These are phyloP conservation scores for Salix koriyanagi DNA, from an alignment of 345 rosid genomes.

Conservation along the genomic window DNA sequence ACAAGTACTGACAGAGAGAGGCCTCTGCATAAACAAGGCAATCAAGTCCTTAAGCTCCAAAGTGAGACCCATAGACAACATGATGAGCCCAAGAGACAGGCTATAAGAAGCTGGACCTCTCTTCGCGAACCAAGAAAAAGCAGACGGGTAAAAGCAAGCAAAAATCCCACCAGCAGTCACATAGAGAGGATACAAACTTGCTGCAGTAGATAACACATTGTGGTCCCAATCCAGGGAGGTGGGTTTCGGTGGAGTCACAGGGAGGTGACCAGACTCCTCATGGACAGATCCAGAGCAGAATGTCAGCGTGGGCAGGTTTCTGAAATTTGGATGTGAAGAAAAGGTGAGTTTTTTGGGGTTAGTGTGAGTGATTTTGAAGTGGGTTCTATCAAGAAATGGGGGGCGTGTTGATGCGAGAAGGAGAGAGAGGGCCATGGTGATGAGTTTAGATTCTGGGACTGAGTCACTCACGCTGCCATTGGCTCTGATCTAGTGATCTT, in stretches of 20 bases:
- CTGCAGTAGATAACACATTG: conserved; percentile 41
- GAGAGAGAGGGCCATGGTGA: conserved; percentile 36
- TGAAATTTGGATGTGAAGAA: conserved; percentile 9
- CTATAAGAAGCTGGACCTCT: conserved; percentile 50
- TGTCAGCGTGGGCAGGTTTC: background rate
- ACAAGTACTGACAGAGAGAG: conserved; percentile 43
- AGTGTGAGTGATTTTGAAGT: conserved; percentile 1
- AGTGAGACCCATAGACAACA: conserved; percentile 70
- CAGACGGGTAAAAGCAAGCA: conserved; percentile 59
- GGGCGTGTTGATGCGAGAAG: conserved; percentile 11
- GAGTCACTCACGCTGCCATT: no score
- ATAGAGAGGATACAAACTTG: conserved; percentile 64
- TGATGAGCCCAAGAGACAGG: conserved; percentile 50
- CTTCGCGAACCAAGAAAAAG: conserved; percentile 54
- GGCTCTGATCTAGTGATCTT: no score
- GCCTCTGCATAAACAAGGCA: conserved; percentile 47
- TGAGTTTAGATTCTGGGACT: no score
- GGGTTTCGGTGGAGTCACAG: conserved; percentile 26
- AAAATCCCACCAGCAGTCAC: conserved; percentile 48
- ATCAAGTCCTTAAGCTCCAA: conserved; percentile 57
- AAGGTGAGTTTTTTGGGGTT: background rate
- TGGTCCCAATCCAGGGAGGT: conserved; percentile 27
- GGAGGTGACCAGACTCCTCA: conserved; percentile 13
- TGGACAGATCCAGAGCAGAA: conserved; percentile 15
- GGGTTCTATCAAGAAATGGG: conserved; percentile 11